Conservation (phyloP, 2,329 filamentous ascomycete genomes). For the Didymella glomerata region DNA sequence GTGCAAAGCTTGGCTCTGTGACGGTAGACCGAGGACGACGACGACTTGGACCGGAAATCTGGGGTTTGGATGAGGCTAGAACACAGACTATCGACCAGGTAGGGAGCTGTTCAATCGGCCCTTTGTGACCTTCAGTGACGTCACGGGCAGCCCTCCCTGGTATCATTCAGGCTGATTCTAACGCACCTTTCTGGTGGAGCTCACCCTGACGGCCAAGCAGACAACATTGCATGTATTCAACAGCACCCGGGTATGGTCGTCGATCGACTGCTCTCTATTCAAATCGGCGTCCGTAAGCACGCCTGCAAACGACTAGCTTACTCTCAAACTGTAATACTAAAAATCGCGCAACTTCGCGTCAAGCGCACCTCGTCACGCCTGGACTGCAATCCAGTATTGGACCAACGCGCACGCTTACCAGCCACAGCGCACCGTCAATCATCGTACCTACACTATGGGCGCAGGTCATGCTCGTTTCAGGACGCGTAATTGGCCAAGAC, state of each 20-base stretch:
- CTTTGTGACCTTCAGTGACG: not conserved
- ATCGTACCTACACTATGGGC: constrained; percentile 3
- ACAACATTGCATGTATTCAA: not conserved
- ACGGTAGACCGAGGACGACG: constrained; percentile 7
- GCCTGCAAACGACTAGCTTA: not conserved
- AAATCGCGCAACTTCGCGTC: constrained; percentile 18
- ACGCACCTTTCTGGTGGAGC: too few relatives aligned
- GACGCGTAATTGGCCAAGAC: not conserved
- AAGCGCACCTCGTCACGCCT: constrained; percentile 5
- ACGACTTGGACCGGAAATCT: constrained; percentile 6
- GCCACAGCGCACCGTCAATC: constrained; percentile 10
- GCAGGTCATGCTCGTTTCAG: constrained; percentile 3
- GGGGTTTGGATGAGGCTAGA: constrained; percentile 14
- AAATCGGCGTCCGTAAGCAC: not conserved
- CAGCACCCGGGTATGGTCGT: not conserved
- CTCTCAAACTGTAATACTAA: constrained; percentile 1
- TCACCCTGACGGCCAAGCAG: not conserved
- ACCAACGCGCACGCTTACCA: constrained; percentile 8
- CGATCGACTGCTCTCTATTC: not conserved
- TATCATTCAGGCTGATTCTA: not conserved
- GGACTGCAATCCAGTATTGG: not conserved
- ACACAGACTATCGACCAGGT: constrained; percentile 1
- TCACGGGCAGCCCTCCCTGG: too few relatives aligned
- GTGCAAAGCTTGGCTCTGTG: constrained; percentile 12
- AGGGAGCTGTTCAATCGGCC: not conserved